These are phyloP conservation scores for Eucalyptus cloeziana DNA, from an alignment of 345 rosid species.

Conservation along the genomic window DNA sequence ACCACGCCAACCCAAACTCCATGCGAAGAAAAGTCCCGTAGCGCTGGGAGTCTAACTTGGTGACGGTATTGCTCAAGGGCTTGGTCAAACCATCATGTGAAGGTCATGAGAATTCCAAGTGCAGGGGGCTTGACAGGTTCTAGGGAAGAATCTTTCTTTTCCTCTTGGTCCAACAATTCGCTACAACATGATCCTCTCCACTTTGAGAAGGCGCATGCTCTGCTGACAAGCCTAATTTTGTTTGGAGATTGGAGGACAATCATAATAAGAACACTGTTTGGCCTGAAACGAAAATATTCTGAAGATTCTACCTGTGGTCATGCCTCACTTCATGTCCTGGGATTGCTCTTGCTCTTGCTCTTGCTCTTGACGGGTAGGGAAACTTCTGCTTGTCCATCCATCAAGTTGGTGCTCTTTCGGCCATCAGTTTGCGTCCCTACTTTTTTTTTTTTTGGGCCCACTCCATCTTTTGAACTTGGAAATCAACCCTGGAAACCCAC, in stretches of 20 bases:
- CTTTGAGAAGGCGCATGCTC: neutral
- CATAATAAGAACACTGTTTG: neutral
- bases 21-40: neutral
- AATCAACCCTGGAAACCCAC: too few species aligned
- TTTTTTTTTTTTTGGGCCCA: too few species aligned
- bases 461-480: too few species aligned
- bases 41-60: neutral
- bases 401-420: neutral
- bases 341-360: too few species aligned
- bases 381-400: too few species aligned
- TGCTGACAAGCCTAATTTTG: neutral
- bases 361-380: too few species aligned
- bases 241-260: neutral
- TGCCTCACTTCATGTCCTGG: too few species aligned
- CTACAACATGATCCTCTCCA: neutral
- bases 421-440: neutral
- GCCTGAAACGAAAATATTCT: neutral
- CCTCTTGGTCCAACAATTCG: neutral
- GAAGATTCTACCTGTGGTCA: neutral
- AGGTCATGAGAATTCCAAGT: neutral
- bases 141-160: neutral
- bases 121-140: neutral
- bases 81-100: neutral
- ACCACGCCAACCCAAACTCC: neutral
- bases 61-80: neutral